Conservation (phyloP, 176 grass and related monocot species). For the Avena atlantica region DNA sequence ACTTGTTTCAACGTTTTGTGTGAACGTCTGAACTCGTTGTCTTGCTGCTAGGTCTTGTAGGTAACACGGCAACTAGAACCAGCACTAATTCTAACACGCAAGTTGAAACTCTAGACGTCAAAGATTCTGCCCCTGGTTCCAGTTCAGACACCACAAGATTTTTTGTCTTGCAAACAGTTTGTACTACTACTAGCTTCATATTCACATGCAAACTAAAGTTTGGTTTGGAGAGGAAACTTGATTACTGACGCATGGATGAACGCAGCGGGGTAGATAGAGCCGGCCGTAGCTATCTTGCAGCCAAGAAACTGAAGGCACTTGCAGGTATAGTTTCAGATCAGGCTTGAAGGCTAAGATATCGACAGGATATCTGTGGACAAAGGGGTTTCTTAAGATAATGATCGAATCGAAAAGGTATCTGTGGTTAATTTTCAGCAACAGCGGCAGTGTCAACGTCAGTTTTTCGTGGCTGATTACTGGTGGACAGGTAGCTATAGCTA, state of each 20-base stretch:
- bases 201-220: neutral
- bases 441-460: neutral
- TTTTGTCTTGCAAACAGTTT: too few species aligned
- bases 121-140: neutral
- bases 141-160: neutral
- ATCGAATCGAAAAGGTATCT: neutral
- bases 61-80: neutral
- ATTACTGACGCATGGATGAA: neutral
- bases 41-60: neutral
- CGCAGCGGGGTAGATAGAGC: neutral
- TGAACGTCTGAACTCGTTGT: neutral
- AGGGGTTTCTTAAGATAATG: neutral
- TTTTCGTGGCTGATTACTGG: neutral
- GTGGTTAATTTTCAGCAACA: constrained; percentile 2
- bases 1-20: too few species aligned
- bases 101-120: neutral
- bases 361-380: neutral
- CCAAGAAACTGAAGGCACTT: neutral
- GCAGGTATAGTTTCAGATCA: neutral
- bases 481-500: neutral
- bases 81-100: neutral
- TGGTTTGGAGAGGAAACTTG: neutral
- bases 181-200: neutral
- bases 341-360: neutral
- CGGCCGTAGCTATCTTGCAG: constrained; percentile 16